These are phyloP conservation scores for Trypanosoma cruzi DNA, from an alignment of 208 protist genomes.

Conservation along the genomic window DNA sequence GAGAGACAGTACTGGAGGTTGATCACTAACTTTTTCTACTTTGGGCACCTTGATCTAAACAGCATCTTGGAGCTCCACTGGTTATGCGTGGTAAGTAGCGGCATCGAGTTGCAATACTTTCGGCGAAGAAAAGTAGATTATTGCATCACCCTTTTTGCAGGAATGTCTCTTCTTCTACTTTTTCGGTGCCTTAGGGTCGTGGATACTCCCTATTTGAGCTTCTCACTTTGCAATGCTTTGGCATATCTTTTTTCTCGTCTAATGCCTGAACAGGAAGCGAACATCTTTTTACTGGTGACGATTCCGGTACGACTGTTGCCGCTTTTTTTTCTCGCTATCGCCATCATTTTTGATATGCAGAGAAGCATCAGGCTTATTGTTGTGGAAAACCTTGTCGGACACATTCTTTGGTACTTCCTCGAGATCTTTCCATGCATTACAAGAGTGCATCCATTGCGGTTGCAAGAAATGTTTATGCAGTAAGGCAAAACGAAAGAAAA, in stretches of 20 bases:
- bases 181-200: conserved; percentile 40
- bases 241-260: conserved; percentile 79
- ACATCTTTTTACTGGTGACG: conserved; percentile 51
- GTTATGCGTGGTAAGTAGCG: conserved; percentile 62
- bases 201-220: conserved; percentile 60
- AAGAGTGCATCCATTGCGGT: conserved; percentile 49
- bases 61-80: conserved; percentile 64
- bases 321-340: conserved; percentile 52
- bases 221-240: conserved; percentile 51
- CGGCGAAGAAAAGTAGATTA: conserved; percentile 60
- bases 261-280: conserved; percentile 54
- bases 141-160: conserved; percentile 56
- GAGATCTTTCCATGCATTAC: conserved; percentile 91
- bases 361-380: conserved; percentile 40
- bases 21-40: conserved; percentile 74
- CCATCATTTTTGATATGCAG: conserved; percentile 25
- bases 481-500: background rate
- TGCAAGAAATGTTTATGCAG: conserved; percentile 41
- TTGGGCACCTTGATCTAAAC: conserved; percentile 54
- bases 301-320: conserved; percentile 62
- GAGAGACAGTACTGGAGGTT: conserved; percentile 88
- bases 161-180: conserved; percentile 45
- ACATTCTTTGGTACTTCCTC: conserved; percentile 80
- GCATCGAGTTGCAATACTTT: conserved; percentile 79
- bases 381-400: conserved; percentile 57